These are phyloP conservation scores for Nyctanthes arbortristis DNA, from an alignment of 257 asterid genomes.

Conservation along the genomic window DNA sequence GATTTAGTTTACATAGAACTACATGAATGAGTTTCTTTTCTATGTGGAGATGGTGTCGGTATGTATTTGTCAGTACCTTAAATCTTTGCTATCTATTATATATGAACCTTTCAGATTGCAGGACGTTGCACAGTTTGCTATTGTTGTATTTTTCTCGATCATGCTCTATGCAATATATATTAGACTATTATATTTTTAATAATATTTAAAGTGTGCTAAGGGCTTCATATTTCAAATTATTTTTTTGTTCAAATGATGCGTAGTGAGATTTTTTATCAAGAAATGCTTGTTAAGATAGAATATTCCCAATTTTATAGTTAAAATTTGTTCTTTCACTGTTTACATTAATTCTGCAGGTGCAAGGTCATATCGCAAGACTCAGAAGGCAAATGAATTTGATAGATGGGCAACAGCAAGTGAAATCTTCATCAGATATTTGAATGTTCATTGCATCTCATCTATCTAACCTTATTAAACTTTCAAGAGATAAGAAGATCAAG, in stretches of 20 bases:
- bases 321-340: constrained; percentile 21
- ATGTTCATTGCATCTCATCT: constrained; percentile 25
- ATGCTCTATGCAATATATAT: background rate
- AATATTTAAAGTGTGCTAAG: background rate
- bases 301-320: constrained; percentile 1
- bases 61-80: too few species aligned
- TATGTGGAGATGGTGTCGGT: too few species aligned
- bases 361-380: constrained; percentile 83
- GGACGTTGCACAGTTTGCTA: too few species aligned
- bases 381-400: constrained; percentile 73
- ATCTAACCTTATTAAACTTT: constrained; percentile 22
- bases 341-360: constrained; percentile 55
- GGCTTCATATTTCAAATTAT: background rate
- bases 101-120: too few species aligned
- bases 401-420: constrained; percentile 66
- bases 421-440: constrained; percentile 59
- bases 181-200: background rate
- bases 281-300: constrained; percentile 5
- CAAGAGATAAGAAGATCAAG: constrained; percentile 21
- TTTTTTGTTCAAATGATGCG: constrained; percentile 6
- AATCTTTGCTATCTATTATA: too few species aligned
- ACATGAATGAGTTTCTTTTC: too few species aligned
- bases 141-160: background rate
- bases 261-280: constrained; percentile 12
- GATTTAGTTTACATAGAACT: too few species aligned